phyloP scores from a whole-genome alignment of 805 yeast genomes.

The Myxozyma sirexii region DNA sequence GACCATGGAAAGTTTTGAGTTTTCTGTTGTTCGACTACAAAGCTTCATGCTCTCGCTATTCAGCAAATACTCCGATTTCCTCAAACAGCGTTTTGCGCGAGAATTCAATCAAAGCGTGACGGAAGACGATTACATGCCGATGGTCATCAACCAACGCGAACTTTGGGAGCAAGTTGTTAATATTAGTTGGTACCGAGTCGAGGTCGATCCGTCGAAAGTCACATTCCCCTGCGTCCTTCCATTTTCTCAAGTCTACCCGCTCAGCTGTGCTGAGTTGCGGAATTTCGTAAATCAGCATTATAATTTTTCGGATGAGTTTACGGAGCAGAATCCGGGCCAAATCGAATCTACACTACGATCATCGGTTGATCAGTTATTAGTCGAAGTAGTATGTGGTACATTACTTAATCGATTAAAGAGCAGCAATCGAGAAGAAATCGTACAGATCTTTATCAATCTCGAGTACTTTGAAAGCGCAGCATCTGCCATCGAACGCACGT shows the following conservation, averaged over 20 bases:
- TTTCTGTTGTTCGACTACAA: constrained; percentile 62
- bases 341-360: constrained; percentile 60
- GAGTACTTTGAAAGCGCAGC: constrained; percentile 83
- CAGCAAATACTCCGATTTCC: constrained; percentile 59
- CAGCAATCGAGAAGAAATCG: constrained; percentile 82
- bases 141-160: constrained; percentile 61
- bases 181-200: constrained; percentile 69
- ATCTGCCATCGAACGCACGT: constrained; percentile 55
- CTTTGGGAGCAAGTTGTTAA: constrained; percentile 66
- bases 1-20: constrained; percentile 69
- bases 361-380: constrained; percentile 69
- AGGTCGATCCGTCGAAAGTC: constrained; percentile 31
- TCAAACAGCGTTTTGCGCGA: constrained; percentile 56
- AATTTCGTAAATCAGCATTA: constrained; percentile 64
- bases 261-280: constrained; percentile 76
- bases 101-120: constrained; percentile 66
- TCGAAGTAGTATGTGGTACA: constrained; percentile 64
- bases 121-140: constrained; percentile 88
- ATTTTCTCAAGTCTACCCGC: constrained; percentile 84
- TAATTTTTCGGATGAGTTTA: constrained; percentile 66
- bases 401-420: constrained; percentile 64
- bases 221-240: constrained; percentile 70
- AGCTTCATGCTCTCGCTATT: constrained; percentile 62
- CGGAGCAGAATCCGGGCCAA: constrained; percentile 62
- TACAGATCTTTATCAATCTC: constrained; percentile 84